Conservation (phyloP, 2,329 filamentous ascomycete genomes). For the Grosmannia huntii region DNA sequence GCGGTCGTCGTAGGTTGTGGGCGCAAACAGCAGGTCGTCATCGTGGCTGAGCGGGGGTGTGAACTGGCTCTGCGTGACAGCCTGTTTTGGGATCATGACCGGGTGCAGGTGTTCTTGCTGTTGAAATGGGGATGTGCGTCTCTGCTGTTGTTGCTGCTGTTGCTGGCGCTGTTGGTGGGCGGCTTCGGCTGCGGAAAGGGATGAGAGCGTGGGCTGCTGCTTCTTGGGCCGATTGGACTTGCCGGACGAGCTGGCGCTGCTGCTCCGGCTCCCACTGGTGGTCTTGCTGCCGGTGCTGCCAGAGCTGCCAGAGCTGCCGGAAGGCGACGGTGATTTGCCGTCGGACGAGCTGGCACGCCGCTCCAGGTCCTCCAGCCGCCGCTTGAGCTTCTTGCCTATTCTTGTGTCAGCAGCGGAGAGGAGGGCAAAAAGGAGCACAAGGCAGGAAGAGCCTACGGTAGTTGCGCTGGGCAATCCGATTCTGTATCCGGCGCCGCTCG, state of each 20-base stretch:
- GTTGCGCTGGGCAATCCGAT: slow-evolving; percentile 93
- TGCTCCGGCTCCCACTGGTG: background rate
- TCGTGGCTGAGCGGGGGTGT: slow-evolving; percentile 47
- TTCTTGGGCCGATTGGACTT: slow-evolving; percentile 25
- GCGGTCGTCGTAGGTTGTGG: slow-evolving; percentile 43
- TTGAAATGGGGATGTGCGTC: slow-evolving; percentile 7
- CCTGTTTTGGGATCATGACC: slow-evolving; percentile 25
- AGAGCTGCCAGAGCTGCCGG: slow-evolving; percentile 1
- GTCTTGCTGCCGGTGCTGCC: slow-evolving; percentile 19
- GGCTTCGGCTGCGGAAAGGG: slow-evolving; percentile 9
- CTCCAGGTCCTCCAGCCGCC: slow-evolving; percentile 74
- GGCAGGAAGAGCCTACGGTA: slow-evolving; percentile 53
- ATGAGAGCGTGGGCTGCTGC: slow-evolving; percentile 18
- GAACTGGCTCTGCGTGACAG: slow-evolving; percentile 24
- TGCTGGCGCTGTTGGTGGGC: slow-evolving; percentile 14
- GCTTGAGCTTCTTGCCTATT: slow-evolving; percentile 83
- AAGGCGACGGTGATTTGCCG: slow-evolving; percentile 16
- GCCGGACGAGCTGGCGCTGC: background rate
- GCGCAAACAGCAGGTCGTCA: slow-evolving; percentile 55
- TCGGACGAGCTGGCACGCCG: slow-evolving; percentile 49
- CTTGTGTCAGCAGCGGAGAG: background rate
- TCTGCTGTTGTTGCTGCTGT: slow-evolving; percentile 2
- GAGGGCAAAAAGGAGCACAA: background rate
- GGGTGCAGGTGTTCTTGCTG: slow-evolving; percentile 16
- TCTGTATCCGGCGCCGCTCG: slow-evolving; percentile 87